Conservation (phyloP, 495 filamentous ascomycete species). For the Neurospora sp. region DNA sequence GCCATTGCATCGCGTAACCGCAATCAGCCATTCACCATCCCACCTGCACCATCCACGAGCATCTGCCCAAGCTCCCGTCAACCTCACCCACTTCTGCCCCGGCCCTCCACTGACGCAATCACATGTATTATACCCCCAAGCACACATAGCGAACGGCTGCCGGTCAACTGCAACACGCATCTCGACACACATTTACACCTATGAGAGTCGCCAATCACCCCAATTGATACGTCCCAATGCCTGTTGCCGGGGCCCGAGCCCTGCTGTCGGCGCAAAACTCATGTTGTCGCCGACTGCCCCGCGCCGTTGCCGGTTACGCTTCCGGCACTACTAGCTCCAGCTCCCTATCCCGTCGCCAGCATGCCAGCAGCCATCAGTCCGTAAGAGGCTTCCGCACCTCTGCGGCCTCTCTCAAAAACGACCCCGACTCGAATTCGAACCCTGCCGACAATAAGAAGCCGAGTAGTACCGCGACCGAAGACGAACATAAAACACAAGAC, state of each 20-base stretch:
- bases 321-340: background rate
- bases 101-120: background rate
- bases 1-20: background rate
- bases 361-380: background rate
- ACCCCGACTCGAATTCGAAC: slow-evolving; percentile 5
- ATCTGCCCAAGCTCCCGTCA: background rate
- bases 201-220: slow-evolving; percentile 7
- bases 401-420: slow-evolving; percentile 4
- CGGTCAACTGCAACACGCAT: background rate
- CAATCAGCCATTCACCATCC: background rate
- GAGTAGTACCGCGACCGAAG: background rate
- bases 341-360: background rate
- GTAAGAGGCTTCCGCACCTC: slow-evolving; percentile 14
- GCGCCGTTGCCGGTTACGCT: background rate
- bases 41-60: background rate
- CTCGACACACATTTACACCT: background rate
- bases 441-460: background rate
- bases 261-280: slow-evolving; percentile 18
- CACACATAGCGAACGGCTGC: background rate
- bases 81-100: background rate
- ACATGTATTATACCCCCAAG: background rate
- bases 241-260: slow-evolving; percentile 21
- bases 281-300: slow-evolving; percentile 10
- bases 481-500: background rate
- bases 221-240: slow-evolving; percentile 17